These are phyloP conservation scores for Russula ochroleuca DNA, from an alignment of 768 basidiomycete genomes.

Conservation along the genomic window DNA sequence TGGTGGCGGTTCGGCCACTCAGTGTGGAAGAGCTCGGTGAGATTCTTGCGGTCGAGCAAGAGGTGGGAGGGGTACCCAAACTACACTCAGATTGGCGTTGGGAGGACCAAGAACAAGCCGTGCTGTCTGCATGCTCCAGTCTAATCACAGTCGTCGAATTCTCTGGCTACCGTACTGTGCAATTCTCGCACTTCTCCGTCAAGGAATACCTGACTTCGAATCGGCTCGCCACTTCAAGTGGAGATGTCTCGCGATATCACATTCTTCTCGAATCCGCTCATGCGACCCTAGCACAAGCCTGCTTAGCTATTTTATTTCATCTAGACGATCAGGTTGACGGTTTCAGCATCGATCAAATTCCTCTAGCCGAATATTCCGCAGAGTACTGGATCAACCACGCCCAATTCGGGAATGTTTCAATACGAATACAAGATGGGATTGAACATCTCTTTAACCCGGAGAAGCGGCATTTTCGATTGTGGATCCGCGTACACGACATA, in stretches of 20 bases:
- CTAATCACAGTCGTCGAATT: not conserved
- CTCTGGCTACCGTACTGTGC: not conserved
- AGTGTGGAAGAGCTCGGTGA: not conserved
- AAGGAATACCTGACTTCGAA: not conserved
- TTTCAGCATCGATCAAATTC: not conserved
- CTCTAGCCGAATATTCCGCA: not conserved
- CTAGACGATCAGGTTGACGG: not conserved
- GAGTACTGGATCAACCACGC: not conserved
- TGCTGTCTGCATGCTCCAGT: not conserved
- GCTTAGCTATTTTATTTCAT: not conserved
- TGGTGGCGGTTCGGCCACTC: not conserved
- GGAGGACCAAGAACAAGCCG: not conserved
- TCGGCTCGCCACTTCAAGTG: not conserved
- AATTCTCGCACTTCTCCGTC: not conserved
- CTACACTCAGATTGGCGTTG: not conserved
- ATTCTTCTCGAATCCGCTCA: not conserved
- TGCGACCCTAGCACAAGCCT: not conserved
- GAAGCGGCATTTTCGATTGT: not conserved
- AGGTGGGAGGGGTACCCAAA: not conserved
- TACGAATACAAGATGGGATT: not conserved
- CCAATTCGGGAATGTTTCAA: not conserved
- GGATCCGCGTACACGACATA: not conserved
- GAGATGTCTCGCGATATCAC: not conserved
- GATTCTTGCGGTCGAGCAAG: not conserved
- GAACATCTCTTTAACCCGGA: not conserved